Base-by-base conservation (phyloP, 148 eudicot genomes). In the Chenopodium suecicum region DNA sequence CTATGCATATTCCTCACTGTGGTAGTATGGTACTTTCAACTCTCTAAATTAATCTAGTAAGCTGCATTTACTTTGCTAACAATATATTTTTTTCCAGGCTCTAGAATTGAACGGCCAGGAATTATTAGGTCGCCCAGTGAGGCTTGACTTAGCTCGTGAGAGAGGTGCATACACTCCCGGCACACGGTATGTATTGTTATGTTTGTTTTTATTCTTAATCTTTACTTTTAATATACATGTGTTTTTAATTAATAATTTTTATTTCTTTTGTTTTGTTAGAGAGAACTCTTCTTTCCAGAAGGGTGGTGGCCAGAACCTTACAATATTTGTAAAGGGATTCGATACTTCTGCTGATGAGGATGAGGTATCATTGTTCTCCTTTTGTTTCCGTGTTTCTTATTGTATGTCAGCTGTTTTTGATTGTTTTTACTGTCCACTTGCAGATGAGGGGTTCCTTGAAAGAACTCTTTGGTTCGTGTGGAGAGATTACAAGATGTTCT, bases 391-490 rank as follows among this genome's bases (percentile, higher is more conserved):
- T n/a, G 14, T 12, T 10, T 13, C 8, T 41, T 7, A 3, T 44
- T 12, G 22, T 50, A 2, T 22, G 20, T 48, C 9, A 10, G 2
- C 16, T 73, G 34, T 48, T 25, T 2, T 32, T 41, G 32, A 32
- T 68, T 31, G 22, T 52, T 47, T 69, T 27, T 29, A 83, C 90
- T 72, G 17, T 47, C 4, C 76, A 4, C 29, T 23, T 73, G 34
- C 77, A 74, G 77, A 23, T 52, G 63, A 88, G 91, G 80, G 85
- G 83, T 82, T 79, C 89, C 7, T 82, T 94, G 75, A 78, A 86
- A 85, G 85, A 85, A 83, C 92, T 89, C 79, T 97, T 97, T 74
- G 91, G 83, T 37, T 70, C 88, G 4, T 97, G 99, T 82, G 99
- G 99, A 70, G 90, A 94, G 83, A 91, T 97, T 50, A 82, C 90